Base-by-base conservation (phyloP, 2,329 filamentous ascomycete genomes). In the Aspergillus fumigatus region DNA sequence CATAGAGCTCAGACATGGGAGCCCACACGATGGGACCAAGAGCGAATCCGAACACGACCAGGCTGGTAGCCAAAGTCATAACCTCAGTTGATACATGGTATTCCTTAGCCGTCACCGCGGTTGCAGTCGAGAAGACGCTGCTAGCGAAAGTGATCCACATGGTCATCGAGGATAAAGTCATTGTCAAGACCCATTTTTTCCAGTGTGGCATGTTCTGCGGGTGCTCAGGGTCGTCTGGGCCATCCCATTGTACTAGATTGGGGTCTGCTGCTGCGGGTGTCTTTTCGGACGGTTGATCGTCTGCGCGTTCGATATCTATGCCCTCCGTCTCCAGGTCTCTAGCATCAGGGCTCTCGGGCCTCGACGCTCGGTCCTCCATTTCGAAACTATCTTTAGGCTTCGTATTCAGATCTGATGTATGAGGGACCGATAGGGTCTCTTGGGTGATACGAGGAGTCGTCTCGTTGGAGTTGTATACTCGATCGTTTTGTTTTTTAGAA, bases 1-100 rank as follows among this genome's bases (percentile, higher is more conserved):
- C 82, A 57, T 78, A 82, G 1, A 81, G 56, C 59, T 81, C 79
- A 19, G 75, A 79, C 4, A 76, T 60, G 1, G 78, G 78, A 1
- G 75, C 77, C 65, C 74, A 80, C 5, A 78, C 55, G 21, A 74
- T 59, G 0, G 84, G 85, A 0, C 86, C 85, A 4, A 86, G 57
- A 4, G 78, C 79, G 56, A 82, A 82, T 3, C 79, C 75, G 51
- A 79, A 76, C 0, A 81, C 66, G 19, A 79, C 73, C 32, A 80
- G 62, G 29, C 73, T 73, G 2, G 77, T 75, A 5, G 74, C 78
- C 4, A 79, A 61, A 1, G 70, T 70, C 26, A 74, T 68, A 1
- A 77, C 73, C 55, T 78, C 71, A 1, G 57, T 64, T 2, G 74
- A 73, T 14, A 80, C 74, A 35, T 73, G 52, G 62, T 79, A 80